Conservation (phyloP, 1,284 basidiomycete species). For the Marasmius tenuissimus region DNA sequence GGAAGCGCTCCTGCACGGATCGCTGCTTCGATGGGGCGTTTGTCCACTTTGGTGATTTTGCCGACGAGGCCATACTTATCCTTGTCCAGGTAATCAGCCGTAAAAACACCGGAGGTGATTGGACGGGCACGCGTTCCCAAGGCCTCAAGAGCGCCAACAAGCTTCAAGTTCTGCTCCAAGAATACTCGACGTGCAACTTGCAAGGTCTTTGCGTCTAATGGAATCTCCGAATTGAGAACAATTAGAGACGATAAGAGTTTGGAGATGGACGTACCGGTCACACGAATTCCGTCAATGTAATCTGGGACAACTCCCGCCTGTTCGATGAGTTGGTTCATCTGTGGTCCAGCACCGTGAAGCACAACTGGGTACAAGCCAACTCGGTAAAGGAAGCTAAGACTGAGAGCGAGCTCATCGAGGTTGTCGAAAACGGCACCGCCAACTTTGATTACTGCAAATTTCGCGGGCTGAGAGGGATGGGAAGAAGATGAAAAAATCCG, state of each 20-base stretch:
- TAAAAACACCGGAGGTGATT: conserved; percentile 95
- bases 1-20: conserved; percentile 93
- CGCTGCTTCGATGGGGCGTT: conserved; percentile 91
- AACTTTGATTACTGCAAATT: conserved; percentile 93
- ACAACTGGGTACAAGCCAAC: conserved; percentile 94
- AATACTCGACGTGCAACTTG: conserved; percentile 94
- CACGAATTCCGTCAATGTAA: conserved; percentile 94
- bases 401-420: conserved; percentile 88
- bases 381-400: conserved; percentile 90
- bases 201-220: conserved; percentile 84
- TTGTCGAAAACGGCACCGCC: conserved; percentile 92
- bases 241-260: conserved; percentile 5
- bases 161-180: conserved; percentile 91
- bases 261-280: conserved; percentile 67
- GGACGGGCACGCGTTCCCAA: conserved; percentile 93
- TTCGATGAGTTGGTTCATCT: conserved; percentile 91
- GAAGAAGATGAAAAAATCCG: conserved; percentile 93
- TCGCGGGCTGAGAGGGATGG: conserved; percentile 79
- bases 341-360: conserved; percentile 93
- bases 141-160: conserved; percentile 87
- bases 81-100: conserved; percentile 91
- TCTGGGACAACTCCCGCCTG: conserved; percentile 88
- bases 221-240: not conserved
- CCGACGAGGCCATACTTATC: conserved; percentile 95
- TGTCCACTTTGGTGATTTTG: conserved; percentile 90